phyloP scores from a whole-genome alignment of 148 eudicot genomes.

The Cornus kousa region DNA sequence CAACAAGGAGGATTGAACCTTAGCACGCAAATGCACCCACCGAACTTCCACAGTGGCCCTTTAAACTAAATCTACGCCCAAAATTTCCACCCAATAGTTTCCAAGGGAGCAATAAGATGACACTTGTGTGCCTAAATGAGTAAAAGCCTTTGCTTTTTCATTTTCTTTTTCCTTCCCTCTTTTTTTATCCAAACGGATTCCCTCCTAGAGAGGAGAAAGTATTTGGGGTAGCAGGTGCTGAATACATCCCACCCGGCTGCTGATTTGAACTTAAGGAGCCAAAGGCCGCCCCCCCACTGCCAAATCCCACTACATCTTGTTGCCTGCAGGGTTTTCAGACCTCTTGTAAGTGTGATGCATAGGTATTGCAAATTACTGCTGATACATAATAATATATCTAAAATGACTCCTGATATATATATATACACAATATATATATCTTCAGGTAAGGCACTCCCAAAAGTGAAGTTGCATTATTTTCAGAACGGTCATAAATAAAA shows the following conservation, averaged over 20 bases:
- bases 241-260: conserved; percentile 36
- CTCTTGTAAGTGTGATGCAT: background rate
- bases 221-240: conserved; percentile 45
- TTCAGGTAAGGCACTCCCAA: background rate
- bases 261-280: conserved; percentile 36
- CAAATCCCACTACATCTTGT: conserved; percentile 48
- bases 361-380: background rate
- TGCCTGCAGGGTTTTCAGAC: conserved; percentile 40
- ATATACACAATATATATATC: too few species aligned
- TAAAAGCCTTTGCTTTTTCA: background rate
- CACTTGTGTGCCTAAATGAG: background rate
- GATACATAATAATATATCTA: background rate
- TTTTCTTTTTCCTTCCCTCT: background rate
- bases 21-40: background rate
- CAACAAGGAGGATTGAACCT: conserved; percentile 6
- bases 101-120: conserved; percentile 16
- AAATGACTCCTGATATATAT: background rate
- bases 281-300: conserved; percentile 34
- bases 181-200: conserved; percentile 77
- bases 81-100: conserved; percentile 14
- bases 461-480: background rate
- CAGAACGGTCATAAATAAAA: background rate
- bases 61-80: conserved; percentile 16
- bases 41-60: conserved; percentile 10
- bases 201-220: conserved; percentile 54